These are phyloP conservation scores for Candida buenavistaensis DNA, from an alignment of 1,139 yeast genomes.

Conservation along the genomic window DNA sequence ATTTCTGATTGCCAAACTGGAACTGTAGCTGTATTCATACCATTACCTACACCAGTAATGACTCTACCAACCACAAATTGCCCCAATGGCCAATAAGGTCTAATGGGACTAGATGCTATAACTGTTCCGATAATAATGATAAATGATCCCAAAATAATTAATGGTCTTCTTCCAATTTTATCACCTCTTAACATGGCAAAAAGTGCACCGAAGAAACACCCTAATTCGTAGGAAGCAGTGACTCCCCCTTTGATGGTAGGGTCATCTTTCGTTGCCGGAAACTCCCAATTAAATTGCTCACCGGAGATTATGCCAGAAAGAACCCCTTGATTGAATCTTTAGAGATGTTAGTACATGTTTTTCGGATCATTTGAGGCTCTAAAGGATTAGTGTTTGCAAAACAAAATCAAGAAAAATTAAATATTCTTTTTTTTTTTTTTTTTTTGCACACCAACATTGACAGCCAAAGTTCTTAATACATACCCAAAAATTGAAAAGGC, in stretches of 20 bases:
- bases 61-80: conserved; percentile 76
- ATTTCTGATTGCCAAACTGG: conserved; percentile 85
- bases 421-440: too few species aligned
- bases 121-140: conserved; percentile 65
- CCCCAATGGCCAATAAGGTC: conserved; percentile 51
- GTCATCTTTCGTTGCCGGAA: conserved; percentile 49
- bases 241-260: conserved; percentile 64
- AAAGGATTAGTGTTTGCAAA: too few species aligned
- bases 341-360: too few species aligned
- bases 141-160: conserved; percentile 57
- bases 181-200: conserved; percentile 67
- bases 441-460: too few species aligned
- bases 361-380: too few species aligned
- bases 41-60: conserved; percentile 78
- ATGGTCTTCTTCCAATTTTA: conserved; percentile 62
- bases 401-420: too few species aligned
- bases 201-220: conserved; percentile 74
- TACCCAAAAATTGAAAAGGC: too few species aligned
- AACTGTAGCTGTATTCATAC: conserved; percentile 74
- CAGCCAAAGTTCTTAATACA: too few species aligned
- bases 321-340: conserved; percentile 82
- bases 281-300: conserved; percentile 54
- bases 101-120: conserved; percentile 59
- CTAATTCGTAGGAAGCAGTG: conserved; percentile 71
- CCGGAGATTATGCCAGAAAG: conserved; percentile 74